Conservation (phyloP, 164 flowering plant species). For the Paratinospora sagittata region DNA sequence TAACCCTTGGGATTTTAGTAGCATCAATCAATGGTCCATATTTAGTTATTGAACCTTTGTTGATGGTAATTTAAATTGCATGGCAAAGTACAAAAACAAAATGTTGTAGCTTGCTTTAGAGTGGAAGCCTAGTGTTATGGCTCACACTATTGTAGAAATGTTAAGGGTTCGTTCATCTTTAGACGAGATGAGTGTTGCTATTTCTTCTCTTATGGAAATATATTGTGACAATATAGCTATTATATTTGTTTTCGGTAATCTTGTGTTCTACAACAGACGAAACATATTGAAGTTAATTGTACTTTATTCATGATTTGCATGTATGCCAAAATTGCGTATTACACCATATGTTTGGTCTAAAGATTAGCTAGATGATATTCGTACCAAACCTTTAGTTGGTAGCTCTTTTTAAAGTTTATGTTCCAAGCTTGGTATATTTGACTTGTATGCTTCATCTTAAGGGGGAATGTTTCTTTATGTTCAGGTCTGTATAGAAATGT, state of each 20-base stretch:
- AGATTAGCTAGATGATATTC: not conserved
- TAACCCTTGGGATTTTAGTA: no score
- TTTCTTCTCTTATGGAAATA: not conserved
- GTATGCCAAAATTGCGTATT: not conserved
- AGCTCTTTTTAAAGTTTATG: no score
- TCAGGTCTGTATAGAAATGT: no score
- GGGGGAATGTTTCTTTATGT: not conserved
- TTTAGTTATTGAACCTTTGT: slow-evolving; percentile 2
- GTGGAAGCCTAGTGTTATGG: not conserved
- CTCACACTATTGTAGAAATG: not conserved
- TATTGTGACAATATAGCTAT: slow-evolving; percentile 1
- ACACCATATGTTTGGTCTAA: not conserved
- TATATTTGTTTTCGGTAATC: not conserved
- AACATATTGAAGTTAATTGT: no score
- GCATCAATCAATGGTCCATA: no score
- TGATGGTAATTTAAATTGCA: not conserved
- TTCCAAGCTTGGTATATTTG: slow-evolving; percentile 1
- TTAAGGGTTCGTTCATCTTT: not conserved
- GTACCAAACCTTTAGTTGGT: no score
- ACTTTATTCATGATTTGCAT: not conserved
- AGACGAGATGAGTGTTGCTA: not conserved
- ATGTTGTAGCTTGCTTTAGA: not conserved
- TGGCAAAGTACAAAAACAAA: slow-evolving; percentile 1
- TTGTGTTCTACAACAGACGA: not conserved
- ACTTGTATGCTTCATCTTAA: slow-evolving; percentile 5